phyloP scores from a whole-genome alignment of 768 basidiomycete genomes.

The Aureoboletus auriporus region DNA sequence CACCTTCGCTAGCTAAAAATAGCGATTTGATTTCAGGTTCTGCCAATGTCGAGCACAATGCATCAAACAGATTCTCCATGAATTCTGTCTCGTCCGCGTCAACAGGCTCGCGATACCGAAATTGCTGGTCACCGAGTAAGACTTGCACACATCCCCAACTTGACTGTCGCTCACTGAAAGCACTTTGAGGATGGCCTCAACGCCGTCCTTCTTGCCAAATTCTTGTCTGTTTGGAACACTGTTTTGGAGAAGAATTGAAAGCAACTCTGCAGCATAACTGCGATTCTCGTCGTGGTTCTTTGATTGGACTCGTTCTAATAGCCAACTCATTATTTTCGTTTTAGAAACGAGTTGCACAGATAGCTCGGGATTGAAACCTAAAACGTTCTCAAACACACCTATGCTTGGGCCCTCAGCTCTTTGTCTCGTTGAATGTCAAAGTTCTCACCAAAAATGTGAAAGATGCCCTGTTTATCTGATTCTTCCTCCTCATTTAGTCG shows the following conservation, averaged over 20 bases:
- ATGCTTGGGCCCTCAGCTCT: not conserved
- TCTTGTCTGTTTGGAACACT: slow-evolving; percentile 64
- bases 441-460: slow-evolving; percentile 77
- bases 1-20: slow-evolving; percentile 89
- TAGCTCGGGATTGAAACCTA: slow-evolving; percentile 80
- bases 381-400: slow-evolving; percentile 92
- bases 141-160: slow-evolving; percentile 2
- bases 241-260: slow-evolving; percentile 87
- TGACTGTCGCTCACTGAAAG: slow-evolving; percentile 62
- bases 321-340: slow-evolving; percentile 75
- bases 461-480: slow-evolving; percentile 86
- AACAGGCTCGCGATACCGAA: slow-evolving; percentile 75
- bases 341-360: slow-evolving; percentile 66
- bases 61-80: slow-evolving; percentile 96
- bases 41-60: slow-evolving; percentile 78
- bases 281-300: slow-evolving; percentile 86
- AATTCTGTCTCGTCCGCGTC: slow-evolving; percentile 93
- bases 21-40: slow-evolving; percentile 75
- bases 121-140: slow-evolving; percentile 55
- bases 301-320: slow-evolving; percentile 69
- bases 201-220: slow-evolving; percentile 70
- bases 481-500: slow-evolving; percentile 92
- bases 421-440: not conserved
- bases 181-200: slow-evolving; percentile 71
- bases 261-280: slow-evolving; percentile 86